A percentile compares a stretch with the other conserved stretches of the same genome.
phyloP scores from a whole-genome alignment of 768 basidiomycete genomes.

The Gloeopeniophorella convolvens region DNA sequence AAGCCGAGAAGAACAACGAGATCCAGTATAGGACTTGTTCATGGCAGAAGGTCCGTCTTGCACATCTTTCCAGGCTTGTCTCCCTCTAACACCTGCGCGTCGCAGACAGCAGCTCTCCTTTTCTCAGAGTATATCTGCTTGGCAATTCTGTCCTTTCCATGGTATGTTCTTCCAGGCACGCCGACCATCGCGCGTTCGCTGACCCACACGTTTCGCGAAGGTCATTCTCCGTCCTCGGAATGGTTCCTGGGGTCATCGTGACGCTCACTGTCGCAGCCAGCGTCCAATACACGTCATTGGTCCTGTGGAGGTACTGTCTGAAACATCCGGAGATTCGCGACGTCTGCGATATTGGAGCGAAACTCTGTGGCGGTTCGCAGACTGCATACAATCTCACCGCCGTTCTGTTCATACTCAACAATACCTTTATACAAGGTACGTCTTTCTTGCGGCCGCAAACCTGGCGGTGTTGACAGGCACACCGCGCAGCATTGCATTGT shows the following conservation, averaged over 20 bases:
- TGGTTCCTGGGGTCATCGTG: constrained; percentile 38
- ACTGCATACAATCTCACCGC: constrained; percentile 45
- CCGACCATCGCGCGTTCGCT: too few relatives aligned
- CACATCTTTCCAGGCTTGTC: not conserved
- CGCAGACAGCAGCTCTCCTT: constrained; percentile 37
- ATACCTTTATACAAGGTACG: constrained; percentile 46
- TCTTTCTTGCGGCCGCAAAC: too few relatives aligned
- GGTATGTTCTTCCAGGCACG: constrained; percentile 5
- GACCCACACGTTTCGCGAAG: constrained; percentile 16
- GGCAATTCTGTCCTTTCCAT: constrained; percentile 28
- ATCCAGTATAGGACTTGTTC: constrained; percentile 39
- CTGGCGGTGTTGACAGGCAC: too few relatives aligned
- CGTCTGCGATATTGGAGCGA: constrained; percentile 44
- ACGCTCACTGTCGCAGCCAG: constrained; percentile 35
- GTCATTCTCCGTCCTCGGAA: constrained; percentile 40
- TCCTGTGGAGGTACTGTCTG: constrained; percentile 43
- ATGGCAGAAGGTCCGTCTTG: constrained; percentile 39
- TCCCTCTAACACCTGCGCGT: not conserved
- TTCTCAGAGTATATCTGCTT: constrained; percentile 44
- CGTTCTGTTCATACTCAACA: constrained; percentile 49
- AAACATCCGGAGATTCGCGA: constrained; percentile 43
- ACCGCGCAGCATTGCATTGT: constrained; percentile 37
- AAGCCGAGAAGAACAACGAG: constrained; percentile 26
- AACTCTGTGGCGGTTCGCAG: constrained; percentile 41
- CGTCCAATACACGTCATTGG: constrained; percentile 41